phyloP scores from a whole-genome alignment of 2,329 filamentous ascomycete species.

The Nemania sp. region DNA sequence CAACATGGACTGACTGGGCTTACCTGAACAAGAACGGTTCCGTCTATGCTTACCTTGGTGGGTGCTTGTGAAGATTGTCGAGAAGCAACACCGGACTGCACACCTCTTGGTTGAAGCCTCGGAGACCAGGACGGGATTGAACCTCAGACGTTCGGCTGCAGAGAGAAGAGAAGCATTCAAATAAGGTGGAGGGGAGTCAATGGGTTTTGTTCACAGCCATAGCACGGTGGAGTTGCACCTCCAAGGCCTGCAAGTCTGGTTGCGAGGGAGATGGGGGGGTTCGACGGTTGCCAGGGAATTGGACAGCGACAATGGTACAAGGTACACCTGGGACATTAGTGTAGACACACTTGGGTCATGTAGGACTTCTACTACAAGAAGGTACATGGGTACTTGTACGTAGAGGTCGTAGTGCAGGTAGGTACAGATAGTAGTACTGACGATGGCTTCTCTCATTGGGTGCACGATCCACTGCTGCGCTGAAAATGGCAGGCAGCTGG shows the following conservation, averaged over 20 bases:
- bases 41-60: slow-evolving; percentile 31
- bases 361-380: too few relatives aligned
- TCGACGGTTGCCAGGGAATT: slow-evolving; percentile 37
- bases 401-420: too few relatives aligned
- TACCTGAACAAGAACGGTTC: slow-evolving; percentile 23
- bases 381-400: too few relatives aligned
- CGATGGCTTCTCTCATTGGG: slow-evolving; percentile 12
- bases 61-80: slow-evolving; percentile 29
- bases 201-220: slow-evolving; percentile 37
- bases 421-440: not conserved
- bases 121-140: slow-evolving; percentile 21
- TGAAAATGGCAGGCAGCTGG: slow-evolving; percentile 29
- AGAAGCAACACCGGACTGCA: slow-evolving; percentile 33
- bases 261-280: slow-evolving; percentile 37
- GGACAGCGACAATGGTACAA: slow-evolving; percentile 15
- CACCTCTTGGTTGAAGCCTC: slow-evolving; percentile 20
- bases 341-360: too few relatives aligned
- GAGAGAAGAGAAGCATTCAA: slow-evolving; percentile 28
- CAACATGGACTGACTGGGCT: not conserved
- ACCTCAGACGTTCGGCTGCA: slow-evolving; percentile 35
- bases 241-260: slow-evolving; percentile 23
- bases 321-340: not conserved
- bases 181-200: slow-evolving; percentile 34
- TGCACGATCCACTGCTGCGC: slow-evolving; percentile 17
- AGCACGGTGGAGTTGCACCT: slow-evolving; percentile 36